Evolutionary conservation across 768 basidiomycete species (phyloP).

Genomic region (Fibroporia radiculosa): DNA sequence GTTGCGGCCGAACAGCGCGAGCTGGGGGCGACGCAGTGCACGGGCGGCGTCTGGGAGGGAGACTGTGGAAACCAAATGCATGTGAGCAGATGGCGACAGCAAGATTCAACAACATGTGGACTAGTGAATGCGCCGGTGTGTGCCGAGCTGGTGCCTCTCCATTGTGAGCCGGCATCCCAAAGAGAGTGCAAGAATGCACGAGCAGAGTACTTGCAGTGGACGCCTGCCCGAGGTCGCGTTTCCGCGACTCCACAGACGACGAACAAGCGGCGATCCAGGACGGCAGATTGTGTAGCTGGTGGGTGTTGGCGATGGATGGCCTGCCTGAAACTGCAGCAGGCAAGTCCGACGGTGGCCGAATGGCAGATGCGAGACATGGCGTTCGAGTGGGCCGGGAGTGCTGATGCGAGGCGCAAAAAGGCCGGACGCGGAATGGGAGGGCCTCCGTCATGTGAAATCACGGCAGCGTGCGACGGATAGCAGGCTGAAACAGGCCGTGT

Average conservation of each 20-base stretch:
- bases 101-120: background rate
- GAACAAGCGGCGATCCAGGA: too few species aligned
- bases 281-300: background rate
- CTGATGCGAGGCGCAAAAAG: background rate
- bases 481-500: too few species aligned
- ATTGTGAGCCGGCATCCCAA: background rate
- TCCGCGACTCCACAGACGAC: too few species aligned
- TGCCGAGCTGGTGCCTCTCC: background rate
- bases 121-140: background rate
- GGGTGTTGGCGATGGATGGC: background rate
- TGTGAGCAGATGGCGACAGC: background rate
- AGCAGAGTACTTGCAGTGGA: too few species aligned
- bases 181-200: background rate
- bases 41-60: too few species aligned
- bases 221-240: background rate
- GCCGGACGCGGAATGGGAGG: slow-evolving; percentile 2
- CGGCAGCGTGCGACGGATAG: too few species aligned
- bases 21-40: too few species aligned
- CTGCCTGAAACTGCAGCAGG: too few species aligned
- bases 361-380: background rate
- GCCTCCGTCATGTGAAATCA: slow-evolving; percentile 2
- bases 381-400: background rate
- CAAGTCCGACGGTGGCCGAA: background rate
- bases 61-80: too few species aligned
- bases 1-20: too few species aligned